Conservation (phyloP, 306 rosid genomes). For the Quercus suber region DNA sequence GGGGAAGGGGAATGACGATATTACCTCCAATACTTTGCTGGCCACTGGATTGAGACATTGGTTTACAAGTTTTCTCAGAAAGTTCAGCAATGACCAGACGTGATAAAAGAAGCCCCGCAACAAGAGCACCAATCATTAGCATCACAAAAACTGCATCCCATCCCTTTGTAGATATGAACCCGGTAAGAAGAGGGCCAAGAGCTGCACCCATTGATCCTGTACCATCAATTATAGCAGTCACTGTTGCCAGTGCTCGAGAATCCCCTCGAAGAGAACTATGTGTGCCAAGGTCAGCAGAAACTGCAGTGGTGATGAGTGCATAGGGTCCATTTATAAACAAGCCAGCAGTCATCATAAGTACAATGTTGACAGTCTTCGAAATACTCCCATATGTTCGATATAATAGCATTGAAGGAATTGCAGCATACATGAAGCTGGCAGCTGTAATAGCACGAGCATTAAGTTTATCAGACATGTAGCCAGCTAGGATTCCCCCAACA, state of each 20-base stretch:
- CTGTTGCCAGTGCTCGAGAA: constrained; percentile 88
- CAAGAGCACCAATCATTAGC: constrained; percentile 64
- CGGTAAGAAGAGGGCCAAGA: constrained; percentile 85
- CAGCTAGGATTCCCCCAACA: constrained; percentile 81
- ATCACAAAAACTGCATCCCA: constrained; percentile 69
- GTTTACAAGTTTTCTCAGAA: constrained; percentile 41
- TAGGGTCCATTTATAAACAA: constrained; percentile 80
- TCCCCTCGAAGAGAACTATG: constrained; percentile 69
- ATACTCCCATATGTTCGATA: constrained; percentile 55
- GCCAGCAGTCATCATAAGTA: constrained; percentile 75
- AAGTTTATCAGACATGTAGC: constrained; percentile 76
- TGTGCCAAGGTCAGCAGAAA: constrained; percentile 86
- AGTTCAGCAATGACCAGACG: constrained; percentile 61
- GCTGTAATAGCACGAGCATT: constrained; percentile 77
- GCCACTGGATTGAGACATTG: constrained; percentile 19
- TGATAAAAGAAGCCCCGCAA: constrained; percentile 64
- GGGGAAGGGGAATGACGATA: background rate
- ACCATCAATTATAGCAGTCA: constrained; percentile 84
- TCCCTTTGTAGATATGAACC: constrained; percentile 64
- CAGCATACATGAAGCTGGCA: constrained; percentile 71
- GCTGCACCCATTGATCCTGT: constrained; percentile 88
- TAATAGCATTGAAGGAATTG: constrained; percentile 64
- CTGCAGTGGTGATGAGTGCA: constrained; percentile 87
- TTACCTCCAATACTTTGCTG: constrained; percentile 52
- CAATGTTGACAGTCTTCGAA: constrained; percentile 52